phyloP scores from a whole-genome alignment of 306 rosid genomes.

The cucumber (Cucumis sativus) region DNA sequence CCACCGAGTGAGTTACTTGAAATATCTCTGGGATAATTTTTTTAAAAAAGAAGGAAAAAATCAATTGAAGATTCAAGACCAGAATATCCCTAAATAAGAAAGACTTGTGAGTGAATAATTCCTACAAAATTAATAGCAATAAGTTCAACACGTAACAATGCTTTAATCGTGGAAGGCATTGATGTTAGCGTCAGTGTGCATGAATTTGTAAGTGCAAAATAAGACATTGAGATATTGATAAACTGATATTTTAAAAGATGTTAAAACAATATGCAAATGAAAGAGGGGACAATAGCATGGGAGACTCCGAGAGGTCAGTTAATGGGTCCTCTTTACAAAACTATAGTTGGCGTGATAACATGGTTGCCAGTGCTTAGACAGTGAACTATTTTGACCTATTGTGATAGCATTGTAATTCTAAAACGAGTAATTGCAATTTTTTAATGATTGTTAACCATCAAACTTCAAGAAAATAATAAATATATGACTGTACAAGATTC shows the following conservation, averaged over 20 bases:
- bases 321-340: neutral
- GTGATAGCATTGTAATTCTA: neutral
- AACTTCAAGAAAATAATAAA: conserved; percentile 5
- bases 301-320: neutral
- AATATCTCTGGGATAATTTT: conserved; percentile 51
- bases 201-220: neutral
- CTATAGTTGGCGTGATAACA: neutral
- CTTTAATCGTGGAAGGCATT: neutral
- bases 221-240: neutral
- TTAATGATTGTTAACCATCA: neutral
- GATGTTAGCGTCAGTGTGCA: neutral
- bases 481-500: neutral
- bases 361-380: neutral
- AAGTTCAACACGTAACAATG: neutral
- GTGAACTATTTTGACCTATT: neutral
- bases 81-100: neutral
- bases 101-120: neutral
- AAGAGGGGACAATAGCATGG: neutral
- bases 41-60: neutral
- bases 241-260: neutral
- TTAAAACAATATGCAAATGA: neutral
- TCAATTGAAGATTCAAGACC: neutral
- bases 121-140: neutral
- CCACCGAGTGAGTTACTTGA: conserved; percentile 92
- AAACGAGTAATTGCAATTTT: neutral